Evolutionary conservation across 2,329 filamentous ascomycete species (phyloP), one percentile per base, ranked within the genome.

Genomic region (Xylaria hypoxylon): DNA sequence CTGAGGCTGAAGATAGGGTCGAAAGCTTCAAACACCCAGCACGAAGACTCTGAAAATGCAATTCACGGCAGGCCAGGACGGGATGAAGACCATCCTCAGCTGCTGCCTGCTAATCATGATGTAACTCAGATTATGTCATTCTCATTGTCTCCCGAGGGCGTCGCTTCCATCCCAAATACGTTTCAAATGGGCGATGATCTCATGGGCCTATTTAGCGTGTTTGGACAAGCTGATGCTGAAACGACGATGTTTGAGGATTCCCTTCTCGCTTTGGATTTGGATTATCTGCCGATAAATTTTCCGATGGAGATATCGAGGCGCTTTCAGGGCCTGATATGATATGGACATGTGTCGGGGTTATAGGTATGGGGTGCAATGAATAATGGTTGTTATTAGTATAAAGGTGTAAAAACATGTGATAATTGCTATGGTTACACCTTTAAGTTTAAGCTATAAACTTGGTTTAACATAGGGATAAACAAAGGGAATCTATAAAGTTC

Each of bases 121-220:
- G 17, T 48, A n/a, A 22, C 22, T 47, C 40, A 57, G 26, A 11
- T 24, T 13, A 57, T 8, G 15, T 17, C 40, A 22, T 57, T 33
- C 31, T 2, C 17, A 19, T 8, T 47, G 4, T 33, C 53, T 8
- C 26, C 53, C 40, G 53, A 35, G 3, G 40, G 26, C 11, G 5
- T 47, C 10, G n/a, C 40, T 15, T 47, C 53, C 5, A 8, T 47
- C 26, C 40, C 26, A 28, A n/a, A 57, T 35, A 47, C 28, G 5
- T 57, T 57, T n/a, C 40, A 57, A 24, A 57, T 57, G 40, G 53
- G 53, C 5, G 26, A 57, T 6, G 53, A 57, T 33, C 53, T 57
- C 22, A 57, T 57, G 40, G 53, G 40, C n/a, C 17, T 57, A 33
- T 57, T 57, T 11, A 47, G 47, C 8, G 40, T 28, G 31, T 57